Evolutionary conservation across 2,329 filamentous ascomycete genomes (phyloP).

Genomic region (Rosellinia necatrix): DNA sequence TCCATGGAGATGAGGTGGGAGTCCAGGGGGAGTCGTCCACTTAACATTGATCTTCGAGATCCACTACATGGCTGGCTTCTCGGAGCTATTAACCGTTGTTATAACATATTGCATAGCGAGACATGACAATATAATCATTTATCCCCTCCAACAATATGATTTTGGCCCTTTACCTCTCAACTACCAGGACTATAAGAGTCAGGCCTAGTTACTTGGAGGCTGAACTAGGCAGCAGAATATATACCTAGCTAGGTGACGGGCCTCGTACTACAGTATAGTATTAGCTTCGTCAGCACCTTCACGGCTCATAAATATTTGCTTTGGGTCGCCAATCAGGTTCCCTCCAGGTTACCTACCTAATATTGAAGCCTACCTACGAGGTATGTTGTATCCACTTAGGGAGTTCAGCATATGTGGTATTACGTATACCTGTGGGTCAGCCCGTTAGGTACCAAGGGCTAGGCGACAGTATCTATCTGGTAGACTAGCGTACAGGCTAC

Average conservation of each 20-base stretch:
- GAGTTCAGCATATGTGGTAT: background rate
- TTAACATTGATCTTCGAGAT: conserved; percentile 7
- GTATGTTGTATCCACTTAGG: background rate
- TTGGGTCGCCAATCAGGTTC: too few relatives aligned
- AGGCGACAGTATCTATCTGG: too few relatives aligned
- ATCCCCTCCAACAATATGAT: background rate
- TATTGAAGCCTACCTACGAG: background rate
- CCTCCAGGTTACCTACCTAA: background rate
- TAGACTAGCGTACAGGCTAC: too few relatives aligned
- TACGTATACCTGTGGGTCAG: conserved; percentile 13
- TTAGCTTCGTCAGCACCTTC: too few relatives aligned
- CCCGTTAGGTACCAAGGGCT: too few relatives aligned
- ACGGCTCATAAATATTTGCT: too few relatives aligned
- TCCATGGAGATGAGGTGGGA: conserved; percentile 13
- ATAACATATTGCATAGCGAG: conserved; percentile 5
- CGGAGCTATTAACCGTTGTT: background rate
- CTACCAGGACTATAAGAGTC: too few relatives aligned
- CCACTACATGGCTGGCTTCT: conserved; percentile 1
- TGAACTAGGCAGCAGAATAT: too few relatives aligned
- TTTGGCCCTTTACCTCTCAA: background rate
- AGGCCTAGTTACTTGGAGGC: too few relatives aligned
- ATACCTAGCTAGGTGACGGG: too few relatives aligned
- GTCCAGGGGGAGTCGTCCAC: conserved; percentile 24
- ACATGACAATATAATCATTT: conserved; percentile 3
- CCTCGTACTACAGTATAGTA: too few relatives aligned